A percentile compares a stretch with the other conserved stretches of the same genome.
These are phyloP conservation scores for Macrophomina phaseolina DNA, from an alignment of 2,329 filamentous ascomycete species.

Conservation along the genomic window DNA sequence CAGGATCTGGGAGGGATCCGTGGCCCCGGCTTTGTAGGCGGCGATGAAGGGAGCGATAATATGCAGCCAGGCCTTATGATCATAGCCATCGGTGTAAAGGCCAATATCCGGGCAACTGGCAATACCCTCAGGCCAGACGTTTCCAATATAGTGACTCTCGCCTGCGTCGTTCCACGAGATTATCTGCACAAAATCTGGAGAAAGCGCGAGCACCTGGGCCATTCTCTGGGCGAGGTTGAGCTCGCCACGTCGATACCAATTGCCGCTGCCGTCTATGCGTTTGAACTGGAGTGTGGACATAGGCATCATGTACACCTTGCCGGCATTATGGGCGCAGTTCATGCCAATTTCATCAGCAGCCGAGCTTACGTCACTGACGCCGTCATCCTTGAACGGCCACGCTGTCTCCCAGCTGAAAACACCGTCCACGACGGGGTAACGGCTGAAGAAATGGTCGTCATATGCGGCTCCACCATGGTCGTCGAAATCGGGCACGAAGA, in stretches of 20 bases:
- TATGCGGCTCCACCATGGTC: slow-evolving; percentile 28
- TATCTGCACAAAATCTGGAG: slow-evolving; percentile 48
- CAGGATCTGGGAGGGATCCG: slow-evolving; percentile 22
- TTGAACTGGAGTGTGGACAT: slow-evolving; percentile 49
- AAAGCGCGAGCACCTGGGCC: slow-evolving; percentile 37
- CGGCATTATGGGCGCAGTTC: slow-evolving; percentile 35
- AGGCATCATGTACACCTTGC: slow-evolving; percentile 49
- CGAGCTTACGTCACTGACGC: slow-evolving; percentile 33
- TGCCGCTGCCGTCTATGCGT: slow-evolving; percentile 39
- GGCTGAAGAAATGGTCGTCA: slow-evolving; percentile 33
- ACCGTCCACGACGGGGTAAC: slow-evolving; percentile 40
- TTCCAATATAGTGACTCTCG: slow-evolving; percentile 49
- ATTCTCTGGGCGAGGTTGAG: slow-evolving; percentile 43
- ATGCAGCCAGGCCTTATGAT: slow-evolving; percentile 45
- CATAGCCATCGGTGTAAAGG: slow-evolving; percentile 39
- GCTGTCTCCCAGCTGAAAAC: slow-evolving; percentile 47
- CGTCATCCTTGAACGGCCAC: slow-evolving; percentile 37
- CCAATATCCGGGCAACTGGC: slow-evolving; percentile 34
- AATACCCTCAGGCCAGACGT: slow-evolving; percentile 44
- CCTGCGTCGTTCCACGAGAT: slow-evolving; percentile 52
- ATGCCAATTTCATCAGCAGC: slow-evolving; percentile 39
- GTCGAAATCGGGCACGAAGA: slow-evolving; percentile 42
- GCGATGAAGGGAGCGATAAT: slow-evolving; percentile 45
- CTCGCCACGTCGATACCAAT: slow-evolving; percentile 48
- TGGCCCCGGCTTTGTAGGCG: slow-evolving; percentile 44